Base-by-base conservation (phyloP, 371 early-diverging fungal species). In the Mortierella polycephala region DNA sequence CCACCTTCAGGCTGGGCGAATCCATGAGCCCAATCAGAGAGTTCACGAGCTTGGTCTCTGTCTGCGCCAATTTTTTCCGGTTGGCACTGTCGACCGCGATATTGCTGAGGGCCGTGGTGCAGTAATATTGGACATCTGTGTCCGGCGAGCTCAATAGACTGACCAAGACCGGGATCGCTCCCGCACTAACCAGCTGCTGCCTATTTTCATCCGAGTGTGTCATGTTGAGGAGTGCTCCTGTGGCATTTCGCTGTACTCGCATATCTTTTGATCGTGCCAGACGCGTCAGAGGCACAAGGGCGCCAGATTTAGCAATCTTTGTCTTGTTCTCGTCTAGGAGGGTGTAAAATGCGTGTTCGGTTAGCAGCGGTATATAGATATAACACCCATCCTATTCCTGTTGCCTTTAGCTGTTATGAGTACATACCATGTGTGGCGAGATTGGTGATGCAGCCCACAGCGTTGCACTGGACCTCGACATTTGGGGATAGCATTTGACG, bases 371-470 rank as follows among this genome's bases (percentile, higher is more conserved):
- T 4, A 44, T 23, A 49, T 13, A 37, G 6, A 16, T 46, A 46
- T 46, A 16, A 11, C 2, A 46, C 13, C 11, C 2, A 46, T 2
- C 11, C 5, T 46, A 46, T 6, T 46, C 11, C n/a, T 42, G 41
- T 58, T n/a, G 7, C n/a, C 10, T 10, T 23, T 13, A 44, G 39
- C 50, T 50, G 4, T 30, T 30, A 18, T 41, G 41, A 12, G n/a
- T n/a, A 50, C 74, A 66, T 87, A 92, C 93, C 92, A 82, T 91
- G 90, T 11, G 96, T 95, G 5, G 96, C 96, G 61, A 97, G 87
- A 70, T 97, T 97, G 1, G 97, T 97, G 65, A 97, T 95, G 85
- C 96, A 96, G 7, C 97, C 97, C 23, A 96, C 96, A n/a, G 96
- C 95, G 82, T 97, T 97, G 74, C 95, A 95, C 80, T 96, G 95